Evolutionary conservation across 2,329 filamentous ascomycete genomes (phyloP), one percentile per base, ranked within the genome.

Genomic region (Colletotrichum euphorbiae): DNA sequence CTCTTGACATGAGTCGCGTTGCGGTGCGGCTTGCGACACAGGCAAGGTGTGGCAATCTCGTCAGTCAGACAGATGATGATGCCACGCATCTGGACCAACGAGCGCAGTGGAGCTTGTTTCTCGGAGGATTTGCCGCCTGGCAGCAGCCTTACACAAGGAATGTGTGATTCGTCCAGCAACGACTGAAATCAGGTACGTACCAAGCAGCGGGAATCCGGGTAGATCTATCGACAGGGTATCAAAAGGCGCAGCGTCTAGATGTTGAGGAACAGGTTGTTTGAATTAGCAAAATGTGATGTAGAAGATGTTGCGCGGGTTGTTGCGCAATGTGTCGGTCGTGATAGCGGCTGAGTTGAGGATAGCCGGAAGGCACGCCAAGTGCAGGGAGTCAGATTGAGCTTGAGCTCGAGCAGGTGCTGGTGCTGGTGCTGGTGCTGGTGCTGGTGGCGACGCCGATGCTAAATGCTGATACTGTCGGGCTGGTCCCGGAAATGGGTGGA

Each of bases 141-240:
- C 61, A 50, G 33, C 65, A 57, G 50, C 66, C 50, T 69, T 62
- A 56, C 62, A 57, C 55, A 11, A 52, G 40, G 40, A 46, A 46
- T n/a, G 36, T 36, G 42, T 50, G 67, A 38, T 69, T 67, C 50
- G 62, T 15, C 55, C 50, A 57, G 50, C 50, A 56, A 67, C 43
- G 46, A 60, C 15, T 31, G 42, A 43, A 52, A 46, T 45, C 31
- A 57, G 51, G 31, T 69, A 70, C 69, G 56, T 70, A 70, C 69
- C 69, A 45, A 15, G 40, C 24, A 59, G 45, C 17, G 42, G 36
- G n/a, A 33, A 54, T 24, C 24, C 15, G 42, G 24, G 42, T 36
- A 58, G 62, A 46, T 69, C 50, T 67, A 69, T 69, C 50, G 24
- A 40, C 55, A 57, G 67, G 50, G 62, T 69, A 62, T 69, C 67